Evolutionary conservation across 331 rosid genomes (phyloP).

Genomic region (Phaseolus coccineus): DNA sequence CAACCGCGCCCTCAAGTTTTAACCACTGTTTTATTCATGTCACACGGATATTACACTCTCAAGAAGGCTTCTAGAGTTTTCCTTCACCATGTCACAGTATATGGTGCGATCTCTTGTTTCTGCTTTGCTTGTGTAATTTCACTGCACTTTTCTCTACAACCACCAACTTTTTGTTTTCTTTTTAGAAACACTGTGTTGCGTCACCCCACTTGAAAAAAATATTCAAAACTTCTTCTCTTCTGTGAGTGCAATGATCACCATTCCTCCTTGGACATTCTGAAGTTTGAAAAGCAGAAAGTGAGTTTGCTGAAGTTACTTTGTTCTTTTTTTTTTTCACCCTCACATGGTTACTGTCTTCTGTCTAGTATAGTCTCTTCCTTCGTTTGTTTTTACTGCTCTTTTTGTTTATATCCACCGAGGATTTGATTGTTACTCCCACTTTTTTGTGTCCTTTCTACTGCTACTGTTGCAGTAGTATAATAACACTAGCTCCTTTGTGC

Average conservation of each 20-base stretch:
- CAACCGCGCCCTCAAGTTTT: neutral
- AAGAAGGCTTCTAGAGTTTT: neutral
- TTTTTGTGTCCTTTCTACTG: slow-evolving; percentile 33
- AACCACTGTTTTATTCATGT: slow-evolving; percentile 11
- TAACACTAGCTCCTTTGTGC: slow-evolving; percentile 1
- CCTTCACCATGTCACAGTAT: neutral
- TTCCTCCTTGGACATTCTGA: slow-evolving; percentile 28
- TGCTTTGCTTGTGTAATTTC: neutral
- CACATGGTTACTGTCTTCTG: slow-evolving; percentile 40
- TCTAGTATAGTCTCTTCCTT: slow-evolving; percentile 37
- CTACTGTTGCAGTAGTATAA: slow-evolving; percentile 21
- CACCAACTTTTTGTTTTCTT: neutral
- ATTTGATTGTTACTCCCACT: slow-evolving; percentile 21
- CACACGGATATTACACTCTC: neutral
- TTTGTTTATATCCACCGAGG: slow-evolving; percentile 36
- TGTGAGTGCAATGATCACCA: slow-evolving; percentile 20
- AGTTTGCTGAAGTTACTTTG: slow-evolving; percentile 42
- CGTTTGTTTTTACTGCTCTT: slow-evolving; percentile 36
- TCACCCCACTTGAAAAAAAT: neutral
- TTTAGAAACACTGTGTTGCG: neutral
- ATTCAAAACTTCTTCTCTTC: neutral
- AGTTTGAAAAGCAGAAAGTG: slow-evolving; percentile 41
- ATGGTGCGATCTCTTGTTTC: slow-evolving; percentile 23
- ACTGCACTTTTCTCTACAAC: neutral
- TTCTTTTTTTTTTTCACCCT: slow-evolving; percentile 22